phyloP scores from a whole-genome alignment of 495 filamentous ascomycete species.

The Penicillium verhagenii region DNA sequence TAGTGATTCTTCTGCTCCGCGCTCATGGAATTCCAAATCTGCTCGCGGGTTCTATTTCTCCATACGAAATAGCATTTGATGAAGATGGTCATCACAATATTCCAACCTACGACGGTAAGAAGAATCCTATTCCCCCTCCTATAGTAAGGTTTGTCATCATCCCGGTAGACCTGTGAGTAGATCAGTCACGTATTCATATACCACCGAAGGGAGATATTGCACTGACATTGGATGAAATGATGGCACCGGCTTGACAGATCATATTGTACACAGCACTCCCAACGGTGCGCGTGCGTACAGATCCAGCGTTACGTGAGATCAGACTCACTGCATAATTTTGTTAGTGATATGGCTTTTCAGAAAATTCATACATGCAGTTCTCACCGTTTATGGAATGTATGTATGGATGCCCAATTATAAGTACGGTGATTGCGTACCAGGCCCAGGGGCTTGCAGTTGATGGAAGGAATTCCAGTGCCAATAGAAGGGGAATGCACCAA shows the following conservation, averaged over 20 bases:
- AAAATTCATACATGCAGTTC: too few relatives aligned
- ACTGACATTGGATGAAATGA: constrained; percentile 15
- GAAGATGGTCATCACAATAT: constrained; percentile 11
- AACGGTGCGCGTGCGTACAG: constrained; percentile 35
- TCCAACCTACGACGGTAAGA: constrained; percentile 10
- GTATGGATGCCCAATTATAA: constrained; percentile 26
- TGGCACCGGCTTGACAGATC: constrained; percentile 8
- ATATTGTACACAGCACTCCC: constrained; percentile 24
- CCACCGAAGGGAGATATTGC: too few relatives aligned
- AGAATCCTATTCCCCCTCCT: constrained; percentile 18
- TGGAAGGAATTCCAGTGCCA: constrained; percentile 15
- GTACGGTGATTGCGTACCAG: constrained; percentile 14
- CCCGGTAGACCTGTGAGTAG: neutral
- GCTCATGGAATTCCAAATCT: constrained; percentile 9
- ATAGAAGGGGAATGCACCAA: constrained; percentile 53
- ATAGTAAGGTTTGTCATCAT: constrained; percentile 15
- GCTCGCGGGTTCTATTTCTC: constrained; percentile 23
- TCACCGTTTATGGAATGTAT: constrained; percentile 29
- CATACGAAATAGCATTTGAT: constrained; percentile 36
- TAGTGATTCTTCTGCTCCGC: constrained; percentile 13
- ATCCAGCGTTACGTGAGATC: constrained; percentile 32
- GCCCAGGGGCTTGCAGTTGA: constrained; percentile 11
- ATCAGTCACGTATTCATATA: neutral
- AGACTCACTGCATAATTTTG: constrained; percentile 12
- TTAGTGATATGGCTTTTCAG: too few relatives aligned